Base-by-base conservation (phyloP, 2,329 filamentous ascomycete species). In the Fusarium aywerte region DNA sequence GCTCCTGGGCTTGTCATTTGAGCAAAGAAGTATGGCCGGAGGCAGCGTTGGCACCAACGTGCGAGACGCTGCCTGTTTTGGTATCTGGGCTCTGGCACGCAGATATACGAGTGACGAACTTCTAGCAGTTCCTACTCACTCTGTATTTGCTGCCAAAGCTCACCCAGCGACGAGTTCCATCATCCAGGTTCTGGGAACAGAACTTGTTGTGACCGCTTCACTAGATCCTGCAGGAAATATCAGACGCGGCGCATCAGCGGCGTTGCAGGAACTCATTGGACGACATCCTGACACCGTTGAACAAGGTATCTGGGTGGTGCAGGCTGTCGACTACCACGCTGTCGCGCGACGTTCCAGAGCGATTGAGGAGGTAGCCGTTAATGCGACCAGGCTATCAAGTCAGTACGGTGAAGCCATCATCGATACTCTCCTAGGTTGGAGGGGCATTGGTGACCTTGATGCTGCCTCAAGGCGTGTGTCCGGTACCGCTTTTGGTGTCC, bases 191-290 rank as follows among this genome's bases (percentile, higher is more conserved):
- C 82, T 99, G 11, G 95, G 92, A 1, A 90, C 90, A 1, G 90
- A 97, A 72, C 84, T 99, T 15, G 87, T 97, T 1, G 87, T 91
- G 13, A 88, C 92, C 3, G 93, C 92, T 7, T 96, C 90, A 65
- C 83, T 97, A 8, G 96, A 99, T 74, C 90, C 95, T 2, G 90
- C 92, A 12, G 96, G 96, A 5, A 99, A 99, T 71, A 97, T 99
- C 70, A 87, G 96, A 51, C 88, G 96, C 68, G 96, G 95, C 5
- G 90, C 95, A 29, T 98, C 96, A 25, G 96, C 96, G 40, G 96
- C 96, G 3, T 81, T 99, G 35, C 96, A 99, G 75, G 96, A 99
- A 76, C 84, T 99, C 15, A 91, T 98, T 60, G 96, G 96, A 12
- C 89, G 96, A 11, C 95, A 99, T 78, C 95, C 96, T 0, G 90